phyloP scores from a whole-genome alignment of 306 rosid genomes.

The Sophora flavescens region DNA sequence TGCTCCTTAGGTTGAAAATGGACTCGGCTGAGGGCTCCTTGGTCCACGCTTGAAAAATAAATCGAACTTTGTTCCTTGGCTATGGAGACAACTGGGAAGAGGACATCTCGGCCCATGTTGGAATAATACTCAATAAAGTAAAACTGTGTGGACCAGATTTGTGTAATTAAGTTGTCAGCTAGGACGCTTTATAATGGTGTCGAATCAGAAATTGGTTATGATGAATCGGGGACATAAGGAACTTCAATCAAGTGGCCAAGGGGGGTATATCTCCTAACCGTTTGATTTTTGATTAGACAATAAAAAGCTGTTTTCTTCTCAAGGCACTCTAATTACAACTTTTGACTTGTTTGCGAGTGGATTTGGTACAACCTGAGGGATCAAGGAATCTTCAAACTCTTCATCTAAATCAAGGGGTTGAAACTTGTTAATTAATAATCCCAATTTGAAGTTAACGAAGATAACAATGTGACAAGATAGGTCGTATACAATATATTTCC shows the following conservation, averaged over 20 bases:
- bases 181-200: constrained; percentile 51
- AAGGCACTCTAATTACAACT: constrained; percentile 71
- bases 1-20: no score
- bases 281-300: constrained; percentile 60
- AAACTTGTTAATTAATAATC: constrained; percentile 52
- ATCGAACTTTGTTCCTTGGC: no score
- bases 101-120: no score
- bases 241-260: constrained; percentile 52
- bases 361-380: constrained; percentile 51
- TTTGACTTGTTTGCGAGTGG: constrained; percentile 74
- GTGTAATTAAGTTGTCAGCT: constrained; percentile 32
- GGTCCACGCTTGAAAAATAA: no score
- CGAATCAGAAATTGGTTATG: constrained; percentile 53
- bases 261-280: constrained; percentile 21
- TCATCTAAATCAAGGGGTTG: constrained; percentile 41
- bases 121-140: neutral
- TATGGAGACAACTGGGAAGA: no score
- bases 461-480: constrained; percentile 47
- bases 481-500: neutral
- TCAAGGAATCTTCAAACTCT: constrained; percentile 58
- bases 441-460: constrained; percentile 50
- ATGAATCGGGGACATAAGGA: constrained; percentile 56
- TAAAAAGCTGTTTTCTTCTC: constrained; percentile 58
- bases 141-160: constrained; percentile 47
- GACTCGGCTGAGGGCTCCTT: no score